Conservation (phyloP, 495 filamentous ascomycete species). For the Neurospora intermedia region DNA sequence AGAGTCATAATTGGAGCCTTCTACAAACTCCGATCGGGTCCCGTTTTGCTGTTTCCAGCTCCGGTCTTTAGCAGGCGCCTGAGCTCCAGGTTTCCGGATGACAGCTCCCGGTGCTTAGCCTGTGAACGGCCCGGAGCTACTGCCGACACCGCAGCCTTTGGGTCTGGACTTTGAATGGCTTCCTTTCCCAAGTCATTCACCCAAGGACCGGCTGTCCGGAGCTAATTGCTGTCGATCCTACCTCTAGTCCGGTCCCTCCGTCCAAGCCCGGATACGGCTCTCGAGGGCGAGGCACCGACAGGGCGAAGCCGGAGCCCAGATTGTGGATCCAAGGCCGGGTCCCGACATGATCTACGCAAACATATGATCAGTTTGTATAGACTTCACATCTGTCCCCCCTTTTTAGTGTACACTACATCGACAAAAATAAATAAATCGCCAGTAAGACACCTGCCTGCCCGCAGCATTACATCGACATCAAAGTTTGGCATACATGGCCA, state of each 20-base stretch:
- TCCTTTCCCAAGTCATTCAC: background rate
- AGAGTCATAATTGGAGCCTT: background rate
- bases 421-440: background rate
- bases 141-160: background rate
- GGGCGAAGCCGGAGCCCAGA: background rate
- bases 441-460: background rate
- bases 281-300: background rate
- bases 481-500: background rate
- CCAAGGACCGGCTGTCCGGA: background rate
- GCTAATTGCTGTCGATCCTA: background rate
- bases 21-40: background rate
- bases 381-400: background rate
- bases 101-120: background rate
- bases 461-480: background rate
- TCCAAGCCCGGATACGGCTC: background rate
- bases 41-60: background rate
- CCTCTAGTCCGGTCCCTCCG: background rate
- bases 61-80: background rate
- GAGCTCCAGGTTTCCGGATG: background rate
- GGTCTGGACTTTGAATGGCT: background rate
- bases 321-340: background rate
- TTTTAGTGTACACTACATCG: background rate
- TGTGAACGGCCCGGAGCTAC: background rate
- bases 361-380: background rate
- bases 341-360: background rate